Base-by-base conservation (phyloP, 208 protist genomes). In the Herpetomonas muscarum region DNA sequence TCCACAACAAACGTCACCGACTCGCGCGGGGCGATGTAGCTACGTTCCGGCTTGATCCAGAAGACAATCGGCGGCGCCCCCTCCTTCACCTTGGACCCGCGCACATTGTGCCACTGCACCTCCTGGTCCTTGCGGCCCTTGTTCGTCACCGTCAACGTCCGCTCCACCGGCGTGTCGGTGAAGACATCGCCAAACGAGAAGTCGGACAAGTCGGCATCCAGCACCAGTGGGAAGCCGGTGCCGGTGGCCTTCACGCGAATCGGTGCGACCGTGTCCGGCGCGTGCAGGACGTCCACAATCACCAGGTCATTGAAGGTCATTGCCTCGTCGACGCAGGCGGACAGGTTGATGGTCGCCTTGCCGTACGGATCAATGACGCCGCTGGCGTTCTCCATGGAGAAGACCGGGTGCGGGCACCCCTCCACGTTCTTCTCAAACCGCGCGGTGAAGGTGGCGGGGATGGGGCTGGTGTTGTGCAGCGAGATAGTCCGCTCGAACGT, bases 141-240 rank as follows among this genome's bases (percentile, higher is more conserved):
- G 80, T 98, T 98, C 36, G 79, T 54, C 13, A 98, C 55, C 5
- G 70, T 61, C 28, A 98, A 63, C 19, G 65, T 51, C 24, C 77
- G 66, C 30, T 56, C 34, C 12, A 88, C 67, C 17, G 54, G 10
- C 25, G 72, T 81, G 39, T 74, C 75, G 1, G 96, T 98, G 65
- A 98, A 94, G 21, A 90, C 70, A 67, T 97, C 79, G 6, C 88
- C 92, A 36, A 98, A 87, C 39, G 97, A 68, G 57, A 96, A 76
- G 36, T 63, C 56, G 12, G 64, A 56, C 61, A 79, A 31, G 24
- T 59, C 12, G 28, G 63, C 72, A 34, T 68, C 59, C 19, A 77
- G 52, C 15, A 96, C 77, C n/a, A 98, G 67, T 4, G 95, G 91
- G 28, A 90, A 93, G 41, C 97, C 97, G 13, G 71, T 85, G 46